Evolutionary conservation across 1,139 yeast genomes (phyloP).

Genomic region (Lizanozyma gosingica): DNA sequence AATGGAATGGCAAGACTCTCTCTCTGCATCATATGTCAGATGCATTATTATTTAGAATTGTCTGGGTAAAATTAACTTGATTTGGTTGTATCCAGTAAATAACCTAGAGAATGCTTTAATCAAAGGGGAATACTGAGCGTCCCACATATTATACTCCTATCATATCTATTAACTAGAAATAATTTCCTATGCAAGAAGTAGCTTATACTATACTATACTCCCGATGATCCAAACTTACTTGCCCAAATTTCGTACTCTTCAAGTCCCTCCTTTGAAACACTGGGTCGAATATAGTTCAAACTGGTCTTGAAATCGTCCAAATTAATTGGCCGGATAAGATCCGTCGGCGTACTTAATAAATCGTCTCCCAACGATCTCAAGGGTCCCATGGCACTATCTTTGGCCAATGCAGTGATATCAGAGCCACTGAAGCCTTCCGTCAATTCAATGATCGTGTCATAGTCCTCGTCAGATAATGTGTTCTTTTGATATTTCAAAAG

Average conservation of each 20-base stretch:
- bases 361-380: slow-evolving; percentile 84
- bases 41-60: no score
- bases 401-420: slow-evolving; percentile 90
- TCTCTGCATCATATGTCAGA: no score
- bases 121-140: no score
- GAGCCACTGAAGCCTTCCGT: slow-evolving; percentile 89
- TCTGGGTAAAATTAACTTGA: no score
- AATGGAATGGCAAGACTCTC: no score
- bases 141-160: no score
- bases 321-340: slow-evolving; percentile 73
- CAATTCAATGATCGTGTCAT: slow-evolving; percentile 46
- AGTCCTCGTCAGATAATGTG: slow-evolving; percentile 55
- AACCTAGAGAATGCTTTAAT: no score
- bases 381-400: slow-evolving; percentile 99
- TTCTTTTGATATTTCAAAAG: slow-evolving; percentile 71
- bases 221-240: slow-evolving; percentile 78
- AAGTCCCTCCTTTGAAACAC: slow-evolving; percentile 82
- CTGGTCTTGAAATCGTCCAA: slow-evolving; percentile 71
- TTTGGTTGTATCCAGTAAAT: no score
- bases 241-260: slow-evolving; percentile 86
- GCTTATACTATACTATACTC: no score
- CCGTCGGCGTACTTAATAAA: slow-evolving; percentile 74
- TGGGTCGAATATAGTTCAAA: slow-evolving; percentile 78
- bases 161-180: no score
- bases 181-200: no score